Conservation (phyloP, 306 rosid species). For the Lablab purpureus region DNA sequence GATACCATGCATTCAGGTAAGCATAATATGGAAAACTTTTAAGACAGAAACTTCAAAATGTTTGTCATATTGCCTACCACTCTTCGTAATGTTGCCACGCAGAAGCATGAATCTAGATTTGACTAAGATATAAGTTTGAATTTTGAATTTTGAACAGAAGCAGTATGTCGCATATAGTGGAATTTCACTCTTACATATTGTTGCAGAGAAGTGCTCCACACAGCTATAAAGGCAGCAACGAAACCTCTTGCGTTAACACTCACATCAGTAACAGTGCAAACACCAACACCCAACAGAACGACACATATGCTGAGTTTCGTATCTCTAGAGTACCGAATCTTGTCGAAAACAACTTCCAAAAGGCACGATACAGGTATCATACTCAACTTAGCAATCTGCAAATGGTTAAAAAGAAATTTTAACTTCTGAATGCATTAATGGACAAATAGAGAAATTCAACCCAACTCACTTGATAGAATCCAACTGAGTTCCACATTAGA, state of each 20-base stretch:
- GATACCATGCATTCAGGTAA: conserved; percentile 1
- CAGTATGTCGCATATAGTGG: not conserved
- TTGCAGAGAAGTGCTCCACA: conserved; percentile 86
- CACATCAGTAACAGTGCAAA: conserved; percentile 88
- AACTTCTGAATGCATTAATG: conserved; percentile 40
- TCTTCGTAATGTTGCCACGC: conserved; percentile 3
- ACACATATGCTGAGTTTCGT: conserved; percentile 78
- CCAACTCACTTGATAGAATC: conserved; percentile 84
- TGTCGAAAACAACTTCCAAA: conserved; percentile 78
- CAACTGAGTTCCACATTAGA: conserved; percentile 97
- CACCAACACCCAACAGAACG: conserved; percentile 85
- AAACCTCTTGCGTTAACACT: conserved; percentile 78
- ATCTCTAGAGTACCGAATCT: conserved; percentile 76
- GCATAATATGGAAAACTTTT: not conserved
- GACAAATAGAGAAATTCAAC: conserved; percentile 33
- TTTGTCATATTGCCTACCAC: conserved; percentile 17
- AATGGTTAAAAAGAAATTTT: conserved; percentile 36
- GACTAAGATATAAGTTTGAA: not conserved
- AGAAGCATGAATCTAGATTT: conserved; percentile 5
- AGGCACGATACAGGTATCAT: conserved; percentile 88
- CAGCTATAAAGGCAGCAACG: conserved; percentile 76
- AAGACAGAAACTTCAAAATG: not conserved
- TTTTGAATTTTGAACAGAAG: not conserved
- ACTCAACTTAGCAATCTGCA: conserved; percentile 89
- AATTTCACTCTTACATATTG: conserved; percentile 69